Base-by-base conservation (phyloP, 2,329 filamentous ascomycete genomes). In the Pseudopyricularia javanii region DNA sequence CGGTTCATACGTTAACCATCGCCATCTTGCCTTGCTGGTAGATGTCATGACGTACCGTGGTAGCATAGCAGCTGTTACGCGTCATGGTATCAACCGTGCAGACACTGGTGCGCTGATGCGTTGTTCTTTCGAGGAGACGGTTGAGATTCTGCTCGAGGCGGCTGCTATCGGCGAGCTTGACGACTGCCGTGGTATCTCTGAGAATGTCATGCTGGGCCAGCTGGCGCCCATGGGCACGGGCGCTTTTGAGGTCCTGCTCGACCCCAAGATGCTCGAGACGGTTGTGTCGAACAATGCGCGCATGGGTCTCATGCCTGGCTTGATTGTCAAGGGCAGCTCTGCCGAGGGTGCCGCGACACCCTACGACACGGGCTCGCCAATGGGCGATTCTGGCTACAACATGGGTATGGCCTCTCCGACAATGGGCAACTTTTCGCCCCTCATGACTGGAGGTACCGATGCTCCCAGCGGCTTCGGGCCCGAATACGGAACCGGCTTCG, bases 1-100 rank as follows among this genome's bases (percentile, higher is more conserved):
- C 66, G 94, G 94, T 79, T 97, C 93, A 14, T 98, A 98, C 67
- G 93, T 98, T 78, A 98, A 98, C 68, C 90, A 97, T 72, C 90
- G 93, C 63, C 93, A 98, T 74, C 83, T 98, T 74, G 88, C 91
- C 49, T 81, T 98, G 34, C 78, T 98, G 52, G 90, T 94, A 58
- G 93, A 98, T 71, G 89, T 98, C 57, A 98, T 98, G 93, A 96
- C 91, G 28, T 90, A 94, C 62, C 82, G 93, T 62, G 93, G 93
- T 59, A 85, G 86, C 62, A 84, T 98, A 63, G 95, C 95, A 68
- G 91, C 93, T 14, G 91, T 98, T 58, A 98, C 93, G 53, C 88
- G 93, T 70, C 93, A 98, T 66, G 93, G 93, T 72, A 98, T 98
- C 74, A 98, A 98, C 74, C 84, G 93, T 62, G 89, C 91, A 26